A percentile compares a stretch with the other conserved stretches of the same genome.
phyloP scores from a whole-genome alignment of 257 asterid genomes.

The Petunia axillaris region DNA sequence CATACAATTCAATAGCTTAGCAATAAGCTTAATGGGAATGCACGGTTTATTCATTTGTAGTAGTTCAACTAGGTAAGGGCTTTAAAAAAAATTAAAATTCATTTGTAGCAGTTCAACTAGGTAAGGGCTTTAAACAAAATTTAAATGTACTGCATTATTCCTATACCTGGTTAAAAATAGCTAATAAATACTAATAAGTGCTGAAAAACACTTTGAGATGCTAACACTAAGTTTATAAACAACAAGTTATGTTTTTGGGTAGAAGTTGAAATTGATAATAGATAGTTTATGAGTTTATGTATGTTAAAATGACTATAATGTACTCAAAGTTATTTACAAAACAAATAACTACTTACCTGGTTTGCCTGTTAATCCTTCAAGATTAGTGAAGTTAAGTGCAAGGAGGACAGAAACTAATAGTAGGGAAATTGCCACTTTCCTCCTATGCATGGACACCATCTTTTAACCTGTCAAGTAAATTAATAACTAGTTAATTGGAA shows the following conservation, averaged over 20 bases:
- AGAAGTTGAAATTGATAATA: no score
- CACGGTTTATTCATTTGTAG: neutral
- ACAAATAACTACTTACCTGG: neutral
- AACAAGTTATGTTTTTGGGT: no score
- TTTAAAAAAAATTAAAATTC: no score
- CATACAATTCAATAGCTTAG: neutral
- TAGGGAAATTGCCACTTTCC: neutral
- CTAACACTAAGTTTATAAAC: no score
- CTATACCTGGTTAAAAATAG: no score
- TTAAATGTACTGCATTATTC: no score
- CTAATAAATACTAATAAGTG: no score
- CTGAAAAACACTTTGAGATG: no score
- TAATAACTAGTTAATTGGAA: neutral
- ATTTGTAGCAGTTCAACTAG: no score
- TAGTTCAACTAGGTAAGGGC: neutral
- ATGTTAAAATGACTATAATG: no score
- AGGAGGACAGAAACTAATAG: conserved; percentile 33
- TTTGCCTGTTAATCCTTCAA: conserved; percentile 34
- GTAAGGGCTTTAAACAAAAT: no score
- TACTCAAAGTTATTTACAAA: neutral
- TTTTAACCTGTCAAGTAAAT: neutral
- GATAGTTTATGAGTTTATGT: no score
- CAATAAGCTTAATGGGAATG: neutral
- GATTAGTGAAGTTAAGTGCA: conserved; percentile 34
- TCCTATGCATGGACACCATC: conserved; percentile 4